A percentile compares a stretch with the other conserved stretches of the same genome.
phyloP scores from a whole-genome alignment of 1,284 basidiomycete genomes.

The Jaminaea rosea region DNA sequence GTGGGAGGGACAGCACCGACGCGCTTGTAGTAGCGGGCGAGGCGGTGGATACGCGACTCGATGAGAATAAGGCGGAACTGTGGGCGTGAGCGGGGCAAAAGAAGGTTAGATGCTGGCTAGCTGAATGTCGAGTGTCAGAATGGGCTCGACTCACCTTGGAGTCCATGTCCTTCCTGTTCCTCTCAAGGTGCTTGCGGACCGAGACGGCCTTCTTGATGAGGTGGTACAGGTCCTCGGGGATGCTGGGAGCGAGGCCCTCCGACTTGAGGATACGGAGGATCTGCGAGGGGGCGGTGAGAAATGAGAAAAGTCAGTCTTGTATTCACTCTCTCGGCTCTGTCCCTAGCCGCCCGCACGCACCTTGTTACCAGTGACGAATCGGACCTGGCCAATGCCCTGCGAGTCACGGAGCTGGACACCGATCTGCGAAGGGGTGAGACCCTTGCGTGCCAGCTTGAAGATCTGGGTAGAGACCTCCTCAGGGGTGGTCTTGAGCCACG shows the following conservation, averaged over 20 bases:
- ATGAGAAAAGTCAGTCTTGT: background rate
- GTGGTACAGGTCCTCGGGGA: conserved; percentile 99
- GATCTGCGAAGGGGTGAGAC: conserved; percentile 94
- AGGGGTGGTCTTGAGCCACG: conserved; percentile 92
- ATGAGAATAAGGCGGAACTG: conserved; percentile 90
- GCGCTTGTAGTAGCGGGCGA: conserved; percentile 92
- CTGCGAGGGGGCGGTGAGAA: conserved; percentile 21
- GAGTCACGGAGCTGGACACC: conserved; percentile 97
- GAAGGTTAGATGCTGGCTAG: background rate
- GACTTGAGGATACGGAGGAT: conserved; percentile 96
- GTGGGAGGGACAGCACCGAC: conserved; percentile 94
- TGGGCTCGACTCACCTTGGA: conserved; percentile 9
- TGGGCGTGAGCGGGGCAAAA: conserved; percentile 43
- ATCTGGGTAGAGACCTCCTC: conserved; percentile 95
- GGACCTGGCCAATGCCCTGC: conserved; percentile 89
- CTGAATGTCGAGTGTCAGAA: background rate
- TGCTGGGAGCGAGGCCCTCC: conserved; percentile 86
- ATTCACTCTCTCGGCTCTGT: background rate
- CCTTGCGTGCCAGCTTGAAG: conserved; percentile 93
- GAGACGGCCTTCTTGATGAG: conserved; percentile 99
- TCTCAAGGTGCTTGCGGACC: conserved; percentile 96
- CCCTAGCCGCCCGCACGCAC: background rate
- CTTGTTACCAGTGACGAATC: conserved; percentile 97
- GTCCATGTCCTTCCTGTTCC: conserved; percentile 90
- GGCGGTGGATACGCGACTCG: conserved; percentile 95